A percentile compares a stretch with the other conserved stretches of the same genome.
Conservation (phyloP, 2,329 filamentous ascomycete species). For the Talaromyces sp. region DNA sequence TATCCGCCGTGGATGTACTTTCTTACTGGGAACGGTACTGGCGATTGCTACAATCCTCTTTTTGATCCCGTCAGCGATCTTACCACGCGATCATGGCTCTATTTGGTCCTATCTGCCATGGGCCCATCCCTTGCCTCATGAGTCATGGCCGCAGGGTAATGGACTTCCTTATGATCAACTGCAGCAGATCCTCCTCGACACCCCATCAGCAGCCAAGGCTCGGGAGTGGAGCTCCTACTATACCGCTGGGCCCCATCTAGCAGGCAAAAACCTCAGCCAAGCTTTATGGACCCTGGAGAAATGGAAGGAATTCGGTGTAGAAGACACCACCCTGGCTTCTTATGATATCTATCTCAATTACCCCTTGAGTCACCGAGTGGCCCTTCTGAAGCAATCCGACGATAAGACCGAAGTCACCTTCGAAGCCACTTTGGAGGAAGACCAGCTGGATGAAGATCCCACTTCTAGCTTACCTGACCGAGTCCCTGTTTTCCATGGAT, state of each 20-base stretch:
- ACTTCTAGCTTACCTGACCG: constrained; percentile 72
- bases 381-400: constrained; percentile 59
- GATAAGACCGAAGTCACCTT: constrained; percentile 63
- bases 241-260: constrained; percentile 73
- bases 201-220: constrained; percentile 58
- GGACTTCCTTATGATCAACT: constrained; percentile 59
- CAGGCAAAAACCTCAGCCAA: constrained; percentile 76
- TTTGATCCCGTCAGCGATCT: constrained; percentile 42
- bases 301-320: constrained; percentile 72
- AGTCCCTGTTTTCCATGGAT: constrained; percentile 91
- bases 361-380: constrained; percentile 70
- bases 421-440: constrained; percentile 80
- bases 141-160: constrained; percentile 44
- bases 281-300: constrained; percentile 74
- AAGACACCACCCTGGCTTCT: constrained; percentile 59
- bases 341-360: constrained; percentile 83
- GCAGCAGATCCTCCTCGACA: constrained; percentile 56
- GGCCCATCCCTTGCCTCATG: constrained; percentile 39
- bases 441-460: constrained; percentile 78
- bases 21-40: constrained; percentile 42
- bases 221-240: constrained; percentile 79
- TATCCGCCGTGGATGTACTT: constrained; percentile 47
- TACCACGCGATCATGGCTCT: constrained; percentile 42
- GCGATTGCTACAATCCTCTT: constrained; percentile 44
- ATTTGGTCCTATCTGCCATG: constrained; percentile 46